Conservation (phyloP, 352 stramenopile genomes). For the Achlya hypogyna region DNA sequence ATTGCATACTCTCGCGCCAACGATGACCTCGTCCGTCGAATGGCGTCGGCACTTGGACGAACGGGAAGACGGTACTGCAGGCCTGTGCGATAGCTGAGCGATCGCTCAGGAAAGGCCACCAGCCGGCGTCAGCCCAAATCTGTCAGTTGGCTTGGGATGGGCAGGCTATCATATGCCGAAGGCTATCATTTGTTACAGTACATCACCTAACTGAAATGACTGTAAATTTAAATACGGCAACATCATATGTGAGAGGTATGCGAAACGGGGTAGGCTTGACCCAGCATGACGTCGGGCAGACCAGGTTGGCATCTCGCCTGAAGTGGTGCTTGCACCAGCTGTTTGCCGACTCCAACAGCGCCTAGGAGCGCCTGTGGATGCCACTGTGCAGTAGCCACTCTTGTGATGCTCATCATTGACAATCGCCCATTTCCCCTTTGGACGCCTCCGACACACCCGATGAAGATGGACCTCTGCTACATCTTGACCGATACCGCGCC, state of each 20-base stretch:
- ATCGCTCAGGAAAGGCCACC: background rate
- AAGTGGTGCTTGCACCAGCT: slow-evolving; percentile 6
- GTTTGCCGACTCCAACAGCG: background rate
- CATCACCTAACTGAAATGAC: too few species aligned
- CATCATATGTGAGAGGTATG: background rate
- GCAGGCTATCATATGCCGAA: too few species aligned
- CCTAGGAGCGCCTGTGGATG: background rate
- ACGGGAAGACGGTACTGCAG: background rate
- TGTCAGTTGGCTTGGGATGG: too few species aligned
- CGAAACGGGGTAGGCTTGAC: background rate
- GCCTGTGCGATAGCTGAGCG: too few species aligned
- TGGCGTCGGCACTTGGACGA: background rate
- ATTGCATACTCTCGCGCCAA: background rate
- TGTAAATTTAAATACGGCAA: too few species aligned
- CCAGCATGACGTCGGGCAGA: background rate
- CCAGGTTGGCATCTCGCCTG: background rate
- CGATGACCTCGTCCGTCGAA: background rate
- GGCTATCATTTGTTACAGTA: too few species aligned
- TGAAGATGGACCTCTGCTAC: background rate
- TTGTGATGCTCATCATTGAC: slow-evolving; percentile 7
- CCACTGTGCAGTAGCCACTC: slow-evolving; percentile 4
- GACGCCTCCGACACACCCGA: background rate
- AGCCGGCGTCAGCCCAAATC: too few species aligned
- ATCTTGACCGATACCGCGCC: background rate
- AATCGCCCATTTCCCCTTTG: background rate